A percentile compares a stretch with the other conserved stretches of the same genome.
phyloP scores from a whole-genome alignment of 2,329 filamentous ascomycete species.

The Diaporthe destruens region DNA sequence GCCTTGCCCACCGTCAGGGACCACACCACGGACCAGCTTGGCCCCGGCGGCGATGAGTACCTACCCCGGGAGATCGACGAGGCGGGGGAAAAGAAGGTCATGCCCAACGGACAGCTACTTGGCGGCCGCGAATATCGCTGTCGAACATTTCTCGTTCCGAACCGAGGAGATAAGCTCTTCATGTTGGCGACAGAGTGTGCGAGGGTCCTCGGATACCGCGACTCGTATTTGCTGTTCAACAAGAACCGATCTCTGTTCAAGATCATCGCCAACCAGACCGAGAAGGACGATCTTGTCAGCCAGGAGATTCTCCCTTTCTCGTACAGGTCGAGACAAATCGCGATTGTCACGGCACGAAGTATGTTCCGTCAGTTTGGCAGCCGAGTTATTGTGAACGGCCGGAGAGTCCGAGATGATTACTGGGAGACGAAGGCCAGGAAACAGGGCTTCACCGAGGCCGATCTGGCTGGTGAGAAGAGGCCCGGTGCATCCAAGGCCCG shows the following conservation, averaged over 20 bases:
- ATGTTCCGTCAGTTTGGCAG: slow-evolving; percentile 99
- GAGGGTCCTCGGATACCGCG: slow-evolving; percentile 90
- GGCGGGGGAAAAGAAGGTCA: slow-evolving; percentile 93
- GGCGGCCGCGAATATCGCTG: slow-evolving; percentile 91
- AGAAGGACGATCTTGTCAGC: slow-evolving; percentile 95
- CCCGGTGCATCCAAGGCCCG: slow-evolving; percentile 91
- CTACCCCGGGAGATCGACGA: slow-evolving; percentile 93
- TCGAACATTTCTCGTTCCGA: slow-evolving; percentile 91
- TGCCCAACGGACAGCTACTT: slow-evolving; percentile 82
- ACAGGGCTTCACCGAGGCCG: slow-evolving; percentile 97
- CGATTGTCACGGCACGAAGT: slow-evolving; percentile 95
- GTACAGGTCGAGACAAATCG: slow-evolving; percentile 97
- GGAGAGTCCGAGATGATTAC: slow-evolving; percentile 95
- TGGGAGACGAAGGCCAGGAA: slow-evolving; percentile 98
- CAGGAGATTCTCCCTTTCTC: slow-evolving; percentile 98
- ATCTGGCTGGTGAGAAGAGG: slow-evolving; percentile 94
- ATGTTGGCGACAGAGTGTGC: slow-evolving; percentile 99
- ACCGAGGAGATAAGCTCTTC: slow-evolving; percentile 92
- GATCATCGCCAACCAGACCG: slow-evolving; percentile 94
- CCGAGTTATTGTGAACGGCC: slow-evolving; percentile 88
- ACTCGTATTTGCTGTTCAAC: slow-evolving; percentile 99
- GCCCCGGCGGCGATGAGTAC: slow-evolving; percentile 91
- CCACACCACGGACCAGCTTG: slow-evolving; percentile 96
- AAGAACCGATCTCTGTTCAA: slow-evolving; percentile 97
- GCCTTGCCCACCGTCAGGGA: slow-evolving; percentile 95